phyloP scores from a whole-genome alignment of 352 stramenopile species.

The Phytopythium vexans region DNA sequence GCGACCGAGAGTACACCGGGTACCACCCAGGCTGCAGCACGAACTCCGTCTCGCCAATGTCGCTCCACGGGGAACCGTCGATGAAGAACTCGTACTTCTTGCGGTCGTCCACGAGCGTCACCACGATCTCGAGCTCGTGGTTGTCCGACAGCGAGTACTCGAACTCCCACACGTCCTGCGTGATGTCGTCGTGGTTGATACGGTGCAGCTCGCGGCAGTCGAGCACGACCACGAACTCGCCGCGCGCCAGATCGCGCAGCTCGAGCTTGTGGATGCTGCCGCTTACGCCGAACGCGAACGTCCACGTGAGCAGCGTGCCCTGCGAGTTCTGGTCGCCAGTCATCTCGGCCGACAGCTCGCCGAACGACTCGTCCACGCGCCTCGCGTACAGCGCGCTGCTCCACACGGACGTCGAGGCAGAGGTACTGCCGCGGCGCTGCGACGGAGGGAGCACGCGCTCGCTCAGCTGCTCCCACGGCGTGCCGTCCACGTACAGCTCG shows the following conservation, averaged over 20 bases:
- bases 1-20: conserved; percentile 74
- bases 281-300: conserved; percentile 78
- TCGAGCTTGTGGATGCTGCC: conserved; percentile 78
- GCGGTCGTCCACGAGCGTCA: conserved; percentile 58
- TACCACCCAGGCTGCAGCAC: conserved; percentile 76
- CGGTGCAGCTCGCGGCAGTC: conserved; percentile 59
- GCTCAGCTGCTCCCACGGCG: conserved; percentile 60
- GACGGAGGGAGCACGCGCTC: conserved; percentile 42
- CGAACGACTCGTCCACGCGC: conserved; percentile 51
- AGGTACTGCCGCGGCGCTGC: conserved; percentile 17
- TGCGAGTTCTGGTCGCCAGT: conserved; percentile 30
- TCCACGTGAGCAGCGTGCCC: conserved; percentile 60
- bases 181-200: conserved; percentile 64
- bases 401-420: conserved; percentile 48
- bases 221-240: conserved; percentile 77
- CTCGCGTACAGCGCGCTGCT: conserved; percentile 78
- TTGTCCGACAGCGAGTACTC: conserved; percentile 70
- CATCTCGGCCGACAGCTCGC: conserved; percentile 40
- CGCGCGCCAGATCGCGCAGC: conserved; percentile 52
- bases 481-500: conserved; percentile 59
- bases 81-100: conserved; percentile 80
- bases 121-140: conserved; percentile 60
- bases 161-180: conserved; percentile 67
- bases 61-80: conserved; percentile 63
- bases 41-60: conserved; percentile 81